phyloP scores from a whole-genome alignment of 345 rosid genomes.

The Ceriops decandra region DNA sequence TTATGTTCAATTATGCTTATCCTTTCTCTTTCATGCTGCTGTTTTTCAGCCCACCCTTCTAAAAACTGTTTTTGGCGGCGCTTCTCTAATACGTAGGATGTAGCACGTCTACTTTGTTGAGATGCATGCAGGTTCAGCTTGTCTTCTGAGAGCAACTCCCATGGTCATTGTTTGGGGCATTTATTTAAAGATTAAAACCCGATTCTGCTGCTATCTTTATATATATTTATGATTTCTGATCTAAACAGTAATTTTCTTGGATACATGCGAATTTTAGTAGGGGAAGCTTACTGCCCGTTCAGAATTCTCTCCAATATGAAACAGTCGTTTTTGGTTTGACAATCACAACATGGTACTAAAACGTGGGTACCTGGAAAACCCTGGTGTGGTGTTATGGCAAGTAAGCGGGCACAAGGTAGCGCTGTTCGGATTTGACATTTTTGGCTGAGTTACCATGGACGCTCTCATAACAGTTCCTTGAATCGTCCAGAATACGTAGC shows the following conservation, averaged over 20 bases:
- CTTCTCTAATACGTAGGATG: neutral
- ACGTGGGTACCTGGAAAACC: no score
- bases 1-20: neutral
- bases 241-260: neutral
- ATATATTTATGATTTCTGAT: neutral
- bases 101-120: neutral
- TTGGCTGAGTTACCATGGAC: no score
- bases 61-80: neutral
- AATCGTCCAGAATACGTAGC: no score
- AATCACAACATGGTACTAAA: neutral
- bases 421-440: no score
- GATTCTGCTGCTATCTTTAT: neutral
- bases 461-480: no score
- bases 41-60: neutral
- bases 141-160: neutral
- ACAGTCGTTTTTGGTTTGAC: neutral
- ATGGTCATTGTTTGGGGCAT: neutral
- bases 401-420: no score
- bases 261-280: neutral
- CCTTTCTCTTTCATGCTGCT: neutral
- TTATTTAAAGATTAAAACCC: neutral
- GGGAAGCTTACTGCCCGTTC: neutral
- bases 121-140: neutral
- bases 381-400: no score
- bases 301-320: no score